Conservation (phyloP, 768 basidiomycete genomes). For the Sporobolomyces roseus region DNA sequence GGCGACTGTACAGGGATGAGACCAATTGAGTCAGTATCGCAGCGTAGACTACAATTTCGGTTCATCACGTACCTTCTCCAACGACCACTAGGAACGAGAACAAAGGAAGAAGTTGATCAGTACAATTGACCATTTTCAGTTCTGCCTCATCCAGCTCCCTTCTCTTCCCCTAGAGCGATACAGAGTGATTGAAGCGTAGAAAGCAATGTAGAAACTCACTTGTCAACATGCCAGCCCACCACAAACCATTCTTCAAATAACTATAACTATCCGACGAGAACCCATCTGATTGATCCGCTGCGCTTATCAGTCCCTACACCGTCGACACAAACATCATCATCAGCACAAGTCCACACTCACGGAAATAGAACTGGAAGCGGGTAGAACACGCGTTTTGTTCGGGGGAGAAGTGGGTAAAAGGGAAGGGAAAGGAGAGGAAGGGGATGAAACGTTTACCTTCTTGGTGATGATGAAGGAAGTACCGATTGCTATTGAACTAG, state of each 20-base stretch:
- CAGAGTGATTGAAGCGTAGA: background rate
- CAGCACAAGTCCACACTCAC: background rate
- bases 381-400: too few relatives aligned
- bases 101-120: background rate
- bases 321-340: background rate
- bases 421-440: background rate
- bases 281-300: conserved; percentile 55
- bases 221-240: conserved; percentile 94
- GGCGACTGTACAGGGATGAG: conserved; percentile 48
- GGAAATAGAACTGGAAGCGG: too few relatives aligned
- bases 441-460: conserved; percentile 60
- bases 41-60: too few relatives aligned
- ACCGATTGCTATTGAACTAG: conserved; percentile 80
- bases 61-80: conserved; percentile 66
- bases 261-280: conserved; percentile 73
- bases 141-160: background rate
- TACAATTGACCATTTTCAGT: conserved; percentile 2
- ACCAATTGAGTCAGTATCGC: background rate
- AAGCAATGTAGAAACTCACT: conserved; percentile 56
- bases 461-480: conserved; percentile 98
- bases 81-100: conserved; percentile 63
- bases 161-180: background rate
- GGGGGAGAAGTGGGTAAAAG: background rate
- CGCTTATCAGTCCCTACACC: conserved; percentile 81
- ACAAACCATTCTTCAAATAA: conserved; percentile 85